A percentile compares a stretch with the other conserved stretches of the same genome.
Conservation (phyloP, 768 basidiomycete species). For the Boletus fagicola region DNA sequence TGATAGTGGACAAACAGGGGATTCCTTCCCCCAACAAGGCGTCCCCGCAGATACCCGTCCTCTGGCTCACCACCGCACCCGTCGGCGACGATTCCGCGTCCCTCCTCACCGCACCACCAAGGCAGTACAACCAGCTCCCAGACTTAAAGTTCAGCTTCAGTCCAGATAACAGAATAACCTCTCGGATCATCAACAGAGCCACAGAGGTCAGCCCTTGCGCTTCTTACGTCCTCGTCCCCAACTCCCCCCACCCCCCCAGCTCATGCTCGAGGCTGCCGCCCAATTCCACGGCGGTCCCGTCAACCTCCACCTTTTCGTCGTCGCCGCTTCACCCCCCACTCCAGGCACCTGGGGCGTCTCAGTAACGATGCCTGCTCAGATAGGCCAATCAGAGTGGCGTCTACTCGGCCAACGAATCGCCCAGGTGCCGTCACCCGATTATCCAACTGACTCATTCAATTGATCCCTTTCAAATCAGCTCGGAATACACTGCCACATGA, state of each 20-base stretch:
- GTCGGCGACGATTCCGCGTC: conserved; percentile 29
- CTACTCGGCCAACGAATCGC: conserved; percentile 43
- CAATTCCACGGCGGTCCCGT: conserved; percentile 34
- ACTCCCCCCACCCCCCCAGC: conserved; percentile 10
- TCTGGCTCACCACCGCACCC: conserved; percentile 48
- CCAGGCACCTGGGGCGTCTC: conserved; percentile 30
- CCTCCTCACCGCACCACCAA: conserved; percentile 29
- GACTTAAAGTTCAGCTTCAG: conserved; percentile 44
- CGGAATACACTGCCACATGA: conserved; percentile 57
- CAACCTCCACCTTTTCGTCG: conserved; percentile 51
- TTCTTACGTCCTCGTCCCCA: neutral
- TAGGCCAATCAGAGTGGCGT: conserved; percentile 40
- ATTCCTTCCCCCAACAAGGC: too few species aligned
- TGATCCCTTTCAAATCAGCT: conserved; percentile 40
- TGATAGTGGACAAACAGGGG: too few species aligned
- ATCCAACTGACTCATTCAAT: conserved; percentile 2
- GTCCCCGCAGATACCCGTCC: conserved; percentile 33
- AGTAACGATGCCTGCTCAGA: conserved; percentile 27
- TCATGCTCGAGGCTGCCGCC: conserved; percentile 31
- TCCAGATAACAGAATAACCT: conserved; percentile 45
- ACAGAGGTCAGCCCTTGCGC: conserved; percentile 41
- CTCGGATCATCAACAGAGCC: conserved; percentile 41
- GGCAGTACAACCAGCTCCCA: conserved; percentile 41
- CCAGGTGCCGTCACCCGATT: conserved; percentile 37
- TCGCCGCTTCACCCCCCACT: conserved; percentile 49